Base-by-base conservation (phyloP, 495 filamentous ascomycete species). In the Beverwykella pulmonaria region DNA sequence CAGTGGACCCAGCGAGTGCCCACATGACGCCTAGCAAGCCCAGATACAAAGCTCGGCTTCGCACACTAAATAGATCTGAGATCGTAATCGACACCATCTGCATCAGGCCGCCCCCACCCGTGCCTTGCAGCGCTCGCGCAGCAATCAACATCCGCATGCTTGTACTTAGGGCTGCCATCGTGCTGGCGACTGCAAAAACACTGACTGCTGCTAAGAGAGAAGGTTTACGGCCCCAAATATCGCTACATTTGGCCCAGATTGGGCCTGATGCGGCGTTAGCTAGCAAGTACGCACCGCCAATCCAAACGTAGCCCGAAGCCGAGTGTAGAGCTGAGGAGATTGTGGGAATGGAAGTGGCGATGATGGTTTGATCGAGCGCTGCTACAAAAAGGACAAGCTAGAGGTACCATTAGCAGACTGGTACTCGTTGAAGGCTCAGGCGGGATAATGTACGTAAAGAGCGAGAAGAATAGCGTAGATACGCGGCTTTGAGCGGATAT, bases 281-380 rank as follows among this genome's bases (percentile, higher is more conserved):
- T 19, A 84, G 77, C 29, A 84, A 73, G 67, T 88, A 90, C 15
- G 88, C 86, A 47, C 82, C 83, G 25, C 87, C 87, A 62, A 90
- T 85, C 87, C 87, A 88, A 32, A 80, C 76, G 73, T 87, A 87
- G 34, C 86, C 86, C 5, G 82, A 73, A 3, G 81, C 80, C 14
- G 85, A 84, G 39, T 86, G 76, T 20, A 90, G 75, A 29, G 84
- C 76, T 1, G 81, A 73, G 1, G 83, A 81, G 76, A 79, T 86
- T 74, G 73, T 80, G 59, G 71, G 83, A 23, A 86, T 80, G 0
- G 85, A 80, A 10, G 84, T 85, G 1, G 84, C 76, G 64, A 87
- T 83, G 71, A 87, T 84, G 48, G 83, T 86, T 71, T 84, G 81
- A 71, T 86, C 85, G 44, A 88, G 79, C 8, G 86, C 86, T 25